phyloP scores from a whole-genome alignment of 1,139 yeast genomes.

The Scheffersomyces cryptocercus region DNA sequence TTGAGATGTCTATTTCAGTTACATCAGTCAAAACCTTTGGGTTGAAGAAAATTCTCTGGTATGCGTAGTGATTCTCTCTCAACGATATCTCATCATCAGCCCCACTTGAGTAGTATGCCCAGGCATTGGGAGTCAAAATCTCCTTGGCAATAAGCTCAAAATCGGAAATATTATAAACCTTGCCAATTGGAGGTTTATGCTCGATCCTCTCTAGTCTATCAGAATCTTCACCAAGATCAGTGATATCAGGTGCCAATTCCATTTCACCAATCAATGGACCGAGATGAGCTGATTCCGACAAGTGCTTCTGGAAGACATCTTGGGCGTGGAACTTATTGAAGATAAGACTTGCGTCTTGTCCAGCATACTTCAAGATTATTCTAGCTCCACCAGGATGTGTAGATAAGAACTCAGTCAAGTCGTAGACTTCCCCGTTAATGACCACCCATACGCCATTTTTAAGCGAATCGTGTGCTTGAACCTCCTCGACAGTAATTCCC shows the following conservation, averaged over 20 bases:
- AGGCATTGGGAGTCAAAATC: constrained; percentile 26
- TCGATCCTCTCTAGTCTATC: constrained; percentile 10
- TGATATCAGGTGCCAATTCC: constrained; percentile 15
- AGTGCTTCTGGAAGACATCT: constrained; percentile 16
- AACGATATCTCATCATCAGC: constrained; percentile 33
- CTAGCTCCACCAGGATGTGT: constrained; percentile 30
- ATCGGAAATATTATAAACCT: constrained; percentile 30
- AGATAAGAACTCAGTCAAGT: constrained; percentile 24
- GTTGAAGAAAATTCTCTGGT: constrained; percentile 36
- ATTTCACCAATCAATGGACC: constrained; percentile 19
- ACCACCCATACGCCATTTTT: constrained; percentile 24
- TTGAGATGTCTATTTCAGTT: constrained; percentile 41
- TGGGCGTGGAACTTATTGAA: constrained; percentile 19
- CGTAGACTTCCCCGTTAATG: constrained; percentile 29
- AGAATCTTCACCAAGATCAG: constrained; percentile 9
- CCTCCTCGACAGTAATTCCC: constrained; percentile 12
- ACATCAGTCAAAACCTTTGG: constrained; percentile 47
- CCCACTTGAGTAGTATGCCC: constrained; percentile 34
- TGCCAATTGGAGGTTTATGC: constrained; percentile 28
- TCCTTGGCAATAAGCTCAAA: constrained; percentile 32
- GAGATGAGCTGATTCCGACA: constrained; percentile 11
- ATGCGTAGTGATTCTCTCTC: constrained; percentile 34
- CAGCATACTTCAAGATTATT: constrained; percentile 26
- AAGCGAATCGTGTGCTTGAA: constrained; percentile 7
- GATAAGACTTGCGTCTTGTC: constrained; percentile 25